phyloP scores from a whole-genome alignment of 371 early-diverging fungal genomes.

The Haplosporangium sp. region DNA sequence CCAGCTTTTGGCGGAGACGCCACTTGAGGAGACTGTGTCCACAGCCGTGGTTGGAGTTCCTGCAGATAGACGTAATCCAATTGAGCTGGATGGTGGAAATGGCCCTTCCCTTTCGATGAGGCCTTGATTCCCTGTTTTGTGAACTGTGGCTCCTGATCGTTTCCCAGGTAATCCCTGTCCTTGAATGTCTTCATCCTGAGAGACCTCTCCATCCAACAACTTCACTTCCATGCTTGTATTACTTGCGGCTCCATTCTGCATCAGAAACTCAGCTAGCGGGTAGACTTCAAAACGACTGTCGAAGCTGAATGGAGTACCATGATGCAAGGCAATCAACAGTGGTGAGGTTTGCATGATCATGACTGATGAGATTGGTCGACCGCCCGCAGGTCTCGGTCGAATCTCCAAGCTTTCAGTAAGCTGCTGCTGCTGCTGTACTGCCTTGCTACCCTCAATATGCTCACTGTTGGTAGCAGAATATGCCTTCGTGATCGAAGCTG shows the following conservation, averaged over 20 bases:
- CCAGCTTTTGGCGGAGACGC: neutral
- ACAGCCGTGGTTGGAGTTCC: neutral
- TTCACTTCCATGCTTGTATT: constrained; percentile 49
- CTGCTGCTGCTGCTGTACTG: constrained; percentile 2
- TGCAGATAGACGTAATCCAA: constrained; percentile 21
- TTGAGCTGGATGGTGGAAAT: constrained; percentile 18
- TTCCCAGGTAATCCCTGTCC: constrained; percentile 82
- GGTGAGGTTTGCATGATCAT: constrained; percentile 54
- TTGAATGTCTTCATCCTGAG: constrained; percentile 87
- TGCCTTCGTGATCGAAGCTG: too few species aligned
- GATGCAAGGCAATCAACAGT: constrained; percentile 42
- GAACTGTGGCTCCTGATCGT: neutral
- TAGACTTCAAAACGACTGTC: constrained; percentile 47
- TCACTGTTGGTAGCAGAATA: neutral
- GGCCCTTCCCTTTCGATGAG: constrained; percentile 20
- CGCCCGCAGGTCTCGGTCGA: neutral
- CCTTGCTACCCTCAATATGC: constrained; percentile 7
- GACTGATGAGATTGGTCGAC: constrained; percentile 8
- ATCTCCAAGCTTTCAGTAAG: neutral
- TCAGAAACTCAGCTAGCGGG: constrained; percentile 52
- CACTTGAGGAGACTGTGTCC: neutral
- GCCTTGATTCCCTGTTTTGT: neutral
- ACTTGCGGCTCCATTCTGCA: constrained; percentile 51
- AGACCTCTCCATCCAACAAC: constrained; percentile 54
- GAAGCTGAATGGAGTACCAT: constrained; percentile 37